A percentile compares a stretch with the other conserved stretches of the same genome.
Evolutionary conservation across 208 protist species (phyloP).

Genomic region (Borovskyia barvae): DNA sequence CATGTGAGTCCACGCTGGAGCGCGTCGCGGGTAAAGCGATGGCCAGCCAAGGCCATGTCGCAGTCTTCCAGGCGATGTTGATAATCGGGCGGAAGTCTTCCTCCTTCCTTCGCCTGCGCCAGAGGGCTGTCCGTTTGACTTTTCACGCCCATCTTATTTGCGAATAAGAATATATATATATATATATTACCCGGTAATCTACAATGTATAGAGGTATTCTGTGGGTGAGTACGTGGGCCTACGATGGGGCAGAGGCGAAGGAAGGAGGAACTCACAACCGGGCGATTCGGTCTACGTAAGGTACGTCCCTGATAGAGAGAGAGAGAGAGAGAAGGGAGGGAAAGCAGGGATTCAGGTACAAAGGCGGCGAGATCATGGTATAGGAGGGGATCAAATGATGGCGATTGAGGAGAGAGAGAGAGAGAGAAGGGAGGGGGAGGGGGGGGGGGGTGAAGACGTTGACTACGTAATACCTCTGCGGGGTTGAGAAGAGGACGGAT

Average conservation of each 20-base stretch:
- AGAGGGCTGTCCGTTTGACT: background rate
- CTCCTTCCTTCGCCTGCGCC: constrained; percentile 2
- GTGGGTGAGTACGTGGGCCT: no score
- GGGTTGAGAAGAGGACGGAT: no score
- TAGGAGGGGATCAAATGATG: background rate
- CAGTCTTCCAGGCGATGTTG: constrained; percentile 30
- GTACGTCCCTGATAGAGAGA: background rate
- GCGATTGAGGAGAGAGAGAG: constrained; percentile 1
- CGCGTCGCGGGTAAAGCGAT: constrained; percentile 17
- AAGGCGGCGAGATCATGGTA: background rate
- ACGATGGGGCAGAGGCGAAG: no score
- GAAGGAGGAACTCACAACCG: no score
- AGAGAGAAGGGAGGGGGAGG: background rate
- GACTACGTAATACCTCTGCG: no score
- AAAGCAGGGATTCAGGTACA: background rate
- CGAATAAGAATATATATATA: no score
- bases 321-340: background rate
- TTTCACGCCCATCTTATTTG: background rate
- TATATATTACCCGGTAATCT: no score
- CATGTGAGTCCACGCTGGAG: constrained; percentile 13
- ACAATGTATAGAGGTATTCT: no score
- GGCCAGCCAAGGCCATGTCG: constrained; percentile 16
- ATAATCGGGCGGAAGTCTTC: constrained; percentile 17
- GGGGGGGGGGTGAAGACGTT: no score
- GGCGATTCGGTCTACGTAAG: no score